phyloP scores from a whole-genome alignment of 2,329 filamentous ascomycete species.

The Exophiala sideris region DNA sequence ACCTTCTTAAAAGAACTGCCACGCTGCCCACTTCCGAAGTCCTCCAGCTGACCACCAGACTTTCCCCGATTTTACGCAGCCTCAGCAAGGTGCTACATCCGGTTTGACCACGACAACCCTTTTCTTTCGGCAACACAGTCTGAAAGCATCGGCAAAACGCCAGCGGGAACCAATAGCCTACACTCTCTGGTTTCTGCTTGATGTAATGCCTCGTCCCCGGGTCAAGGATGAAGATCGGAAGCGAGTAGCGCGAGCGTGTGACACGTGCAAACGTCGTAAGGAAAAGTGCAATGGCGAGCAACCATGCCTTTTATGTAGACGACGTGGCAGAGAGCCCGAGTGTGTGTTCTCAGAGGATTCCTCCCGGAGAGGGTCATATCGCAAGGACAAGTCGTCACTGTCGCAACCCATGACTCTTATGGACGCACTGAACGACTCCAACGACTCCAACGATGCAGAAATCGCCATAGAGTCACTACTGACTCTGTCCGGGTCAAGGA shows the following conservation, averaged over 20 bases:
- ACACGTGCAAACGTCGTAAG: slow-evolving; percentile 38
- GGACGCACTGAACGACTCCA: slow-evolving; percentile 21
- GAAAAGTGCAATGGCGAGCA: slow-evolving; percentile 53
- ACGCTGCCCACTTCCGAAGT: slow-evolving; percentile 19
- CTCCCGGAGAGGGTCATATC: slow-evolving; percentile 12
- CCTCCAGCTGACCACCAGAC: slow-evolving; percentile 3
- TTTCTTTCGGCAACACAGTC: neutral
- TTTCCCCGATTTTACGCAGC: slow-evolving; percentile 3
- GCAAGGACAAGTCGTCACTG: slow-evolving; percentile 2
- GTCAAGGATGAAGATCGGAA: slow-evolving; percentile 30
- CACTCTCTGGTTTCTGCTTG: neutral
- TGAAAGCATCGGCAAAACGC: no score
- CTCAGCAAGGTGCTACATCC: slow-evolving; percentile 21
- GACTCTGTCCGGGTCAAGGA: slow-evolving; percentile 26
- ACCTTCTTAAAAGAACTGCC: neutral
- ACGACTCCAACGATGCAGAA: slow-evolving; percentile 27
- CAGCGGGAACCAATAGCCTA: neutral
- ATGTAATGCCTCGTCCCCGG: slow-evolving; percentile 29
- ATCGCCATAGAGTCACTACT: slow-evolving; percentile 29
- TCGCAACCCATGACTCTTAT: slow-evolving; percentile 22
- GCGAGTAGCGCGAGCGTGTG: slow-evolving; percentile 27
- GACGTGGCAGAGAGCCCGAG: slow-evolving; percentile 40
- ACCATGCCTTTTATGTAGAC: slow-evolving; percentile 51
- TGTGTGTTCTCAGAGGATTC: slow-evolving; percentile 38
- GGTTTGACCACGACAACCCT: slow-evolving; percentile 3